Conservation (phyloP, 495 filamentous ascomycete genomes). For the Penicillium paxilli region DNA sequence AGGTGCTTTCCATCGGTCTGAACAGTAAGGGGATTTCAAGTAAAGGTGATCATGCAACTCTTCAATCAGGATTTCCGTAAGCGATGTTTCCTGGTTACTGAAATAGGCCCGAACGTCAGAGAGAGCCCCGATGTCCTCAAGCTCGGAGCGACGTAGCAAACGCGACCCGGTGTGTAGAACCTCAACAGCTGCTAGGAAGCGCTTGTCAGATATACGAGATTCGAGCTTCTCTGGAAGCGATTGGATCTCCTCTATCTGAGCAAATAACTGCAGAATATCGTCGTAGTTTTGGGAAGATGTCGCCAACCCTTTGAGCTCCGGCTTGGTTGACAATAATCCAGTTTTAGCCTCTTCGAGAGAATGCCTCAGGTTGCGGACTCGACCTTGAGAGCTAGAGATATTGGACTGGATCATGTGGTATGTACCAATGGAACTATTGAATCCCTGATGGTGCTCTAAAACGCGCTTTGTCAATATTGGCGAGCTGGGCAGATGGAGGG, state of each 20-base stretch:
- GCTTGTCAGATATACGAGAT: conserved; percentile 90
- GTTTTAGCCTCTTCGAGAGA: conserved; percentile 79
- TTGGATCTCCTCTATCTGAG: conserved; percentile 84
- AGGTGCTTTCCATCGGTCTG: conserved; percentile 83
- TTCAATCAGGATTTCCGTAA: conserved; percentile 94
- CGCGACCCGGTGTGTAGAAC: conserved; percentile 83
- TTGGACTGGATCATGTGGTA: conserved; percentile 97
- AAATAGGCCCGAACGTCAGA: conserved; percentile 85
- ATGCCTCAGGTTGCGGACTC: conserved; percentile 79
- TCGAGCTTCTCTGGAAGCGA: conserved; percentile 91
- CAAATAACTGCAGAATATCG: conserved; percentile 80
- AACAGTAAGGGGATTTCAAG: conserved; percentile 93
- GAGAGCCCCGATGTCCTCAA: conserved; percentile 89
- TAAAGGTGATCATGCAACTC: conserved; percentile 97
- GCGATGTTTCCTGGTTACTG: conserved; percentile 83
- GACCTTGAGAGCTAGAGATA: conserved; percentile 83
- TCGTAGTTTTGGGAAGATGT: conserved; percentile 88
- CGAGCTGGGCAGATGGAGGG: neutral
- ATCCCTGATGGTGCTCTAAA: conserved; percentile 92
- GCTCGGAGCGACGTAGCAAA: conserved; percentile 78
- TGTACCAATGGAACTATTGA: conserved; percentile 98
- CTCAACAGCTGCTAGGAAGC: conserved; percentile 90
- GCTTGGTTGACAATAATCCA: conserved; percentile 81
- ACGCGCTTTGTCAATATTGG: conserved; percentile 6
- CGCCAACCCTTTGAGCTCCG: conserved; percentile 85